phyloP scores from a whole-genome alignment of 345 rosid species.

The Eucalyptus sp. region DNA sequence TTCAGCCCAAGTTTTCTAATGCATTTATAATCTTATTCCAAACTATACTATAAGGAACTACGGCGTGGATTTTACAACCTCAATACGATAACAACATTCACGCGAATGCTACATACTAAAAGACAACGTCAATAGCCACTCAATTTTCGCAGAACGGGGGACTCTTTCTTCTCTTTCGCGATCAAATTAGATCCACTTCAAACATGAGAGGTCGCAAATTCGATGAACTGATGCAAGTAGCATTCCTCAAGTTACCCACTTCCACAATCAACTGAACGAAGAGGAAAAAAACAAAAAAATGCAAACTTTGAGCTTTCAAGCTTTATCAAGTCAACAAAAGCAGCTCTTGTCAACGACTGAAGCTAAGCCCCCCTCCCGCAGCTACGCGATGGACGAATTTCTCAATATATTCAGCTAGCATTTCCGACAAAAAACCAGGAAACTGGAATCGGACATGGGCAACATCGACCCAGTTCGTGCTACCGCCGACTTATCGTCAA shows the following conservation, averaged over 20 bases:
- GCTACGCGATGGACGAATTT: not conserved
- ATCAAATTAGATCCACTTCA: not conserved
- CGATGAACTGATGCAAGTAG: not conserved
- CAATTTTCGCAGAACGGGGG: not conserved
- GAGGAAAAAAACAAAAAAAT: not conserved
- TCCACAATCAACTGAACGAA: not conserved
- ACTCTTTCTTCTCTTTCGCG: not conserved
- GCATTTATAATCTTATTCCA: not conserved
- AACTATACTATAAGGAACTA: not conserved
- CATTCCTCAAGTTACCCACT: not conserved
- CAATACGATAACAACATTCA: not conserved
- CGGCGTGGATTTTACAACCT: not conserved
- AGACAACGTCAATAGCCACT: not conserved
- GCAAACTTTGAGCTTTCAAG: not conserved
- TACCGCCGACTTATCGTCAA: not conserved
- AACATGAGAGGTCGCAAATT: not conserved
- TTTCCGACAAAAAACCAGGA: not conserved
- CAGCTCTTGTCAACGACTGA: not conserved
- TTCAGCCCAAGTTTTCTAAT: not conserved
- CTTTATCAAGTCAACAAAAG: not conserved
- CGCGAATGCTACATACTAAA: not conserved
- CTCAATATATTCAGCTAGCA: not conserved
- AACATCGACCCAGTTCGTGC: not conserved
- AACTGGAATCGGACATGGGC: not conserved
- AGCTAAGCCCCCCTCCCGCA: not conserved